Evolutionary conservation across 2,329 filamentous ascomycete genomes (phyloP), one percentile per base, ranked within the genome.

Genomic region (Sordariomycetes sp.): DNA sequence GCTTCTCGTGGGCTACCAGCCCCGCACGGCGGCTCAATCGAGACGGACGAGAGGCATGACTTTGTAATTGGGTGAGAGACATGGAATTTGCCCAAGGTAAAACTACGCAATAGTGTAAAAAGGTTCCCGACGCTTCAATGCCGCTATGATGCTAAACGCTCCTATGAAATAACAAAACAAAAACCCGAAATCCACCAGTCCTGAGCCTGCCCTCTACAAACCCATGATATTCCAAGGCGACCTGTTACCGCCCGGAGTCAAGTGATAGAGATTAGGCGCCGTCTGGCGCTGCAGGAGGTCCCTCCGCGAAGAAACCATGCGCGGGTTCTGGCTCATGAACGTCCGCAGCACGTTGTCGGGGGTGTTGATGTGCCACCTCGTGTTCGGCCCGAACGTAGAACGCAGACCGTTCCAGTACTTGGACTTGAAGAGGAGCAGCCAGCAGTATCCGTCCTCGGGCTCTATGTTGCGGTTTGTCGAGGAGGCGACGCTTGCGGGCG

Each of bases 391-490:
- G n/a, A 48, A 48, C 4, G n/a, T 48, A 2, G 43, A 20, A 5
- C 43, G 43, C 18, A 48, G 43, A 11, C 8, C 18, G 10, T 48
- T 22, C 43, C 43, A 48, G 16, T 48, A 48, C 10, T 48, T 48
- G 4, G 18, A 48, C 43, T 48, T 48, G 43, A 48, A 48, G 43
- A 48, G 43, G 43, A 48, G 43, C 11, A 48, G 43, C 57, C 20
- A 61, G 60, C 8, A 57, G 40, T n/a, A 56, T 62, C 34, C 63
- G 60, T 55, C 59, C 60, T 6, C 40, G 53, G 11, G 61, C 63
- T 35, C 61, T 48, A 51, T 20, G n/a, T 53, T 37, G 48, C 56
- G 43, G 43, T 48, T 40, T 3, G 37, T 40, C 12, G 37, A 14
- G 37, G 37, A 40, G 37, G 12, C 37, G 37, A 40, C 5, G 37